Evolutionary conservation across 2,329 filamentous ascomycete genomes (phyloP).

Genomic region (Paraphaeosphaeria minitans): DNA sequence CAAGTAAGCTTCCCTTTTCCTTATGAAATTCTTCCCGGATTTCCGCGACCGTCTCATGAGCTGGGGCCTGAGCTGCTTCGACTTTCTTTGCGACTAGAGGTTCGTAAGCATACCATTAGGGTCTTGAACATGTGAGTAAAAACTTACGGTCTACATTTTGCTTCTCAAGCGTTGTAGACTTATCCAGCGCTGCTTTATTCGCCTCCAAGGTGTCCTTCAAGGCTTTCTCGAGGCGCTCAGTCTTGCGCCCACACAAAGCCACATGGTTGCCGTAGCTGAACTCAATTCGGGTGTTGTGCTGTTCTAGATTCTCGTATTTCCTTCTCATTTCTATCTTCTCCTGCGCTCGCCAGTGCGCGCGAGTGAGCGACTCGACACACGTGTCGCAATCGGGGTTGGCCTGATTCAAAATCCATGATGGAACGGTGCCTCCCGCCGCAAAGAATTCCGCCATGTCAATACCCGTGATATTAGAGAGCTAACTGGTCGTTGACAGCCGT

Average conservation of each 20-base stretch:
- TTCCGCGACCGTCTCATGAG: not conserved
- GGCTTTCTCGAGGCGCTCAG: not conserved
- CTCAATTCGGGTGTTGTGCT: not conserved
- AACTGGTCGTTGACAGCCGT: not conserved
- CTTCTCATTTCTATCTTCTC: not conserved
- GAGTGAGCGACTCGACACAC: not conserved
- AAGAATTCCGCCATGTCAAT: not conserved
- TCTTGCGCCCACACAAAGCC: not conserved
- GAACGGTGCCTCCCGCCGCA: not conserved
- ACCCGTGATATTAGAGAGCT: not conserved
- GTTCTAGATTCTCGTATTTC: not conserved
- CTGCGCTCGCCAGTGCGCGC: not conserved
- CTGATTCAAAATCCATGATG: not conserved
- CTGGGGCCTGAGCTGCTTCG: not conserved
- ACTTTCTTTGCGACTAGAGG: not conserved
- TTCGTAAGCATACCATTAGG: not conserved
- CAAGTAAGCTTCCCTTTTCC: not conserved
- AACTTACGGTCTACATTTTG: not conserved
- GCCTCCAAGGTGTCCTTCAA: no score
- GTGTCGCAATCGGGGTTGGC: not conserved
- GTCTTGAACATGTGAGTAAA: not conserved
- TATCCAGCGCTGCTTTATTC: not conserved
- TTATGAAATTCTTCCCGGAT: not conserved
- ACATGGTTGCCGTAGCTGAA: not conserved
- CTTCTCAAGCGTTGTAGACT: not conserved